Base-by-base conservation (phyloP, 257 asterid species). In the Rubia yunnanensis region DNA sequence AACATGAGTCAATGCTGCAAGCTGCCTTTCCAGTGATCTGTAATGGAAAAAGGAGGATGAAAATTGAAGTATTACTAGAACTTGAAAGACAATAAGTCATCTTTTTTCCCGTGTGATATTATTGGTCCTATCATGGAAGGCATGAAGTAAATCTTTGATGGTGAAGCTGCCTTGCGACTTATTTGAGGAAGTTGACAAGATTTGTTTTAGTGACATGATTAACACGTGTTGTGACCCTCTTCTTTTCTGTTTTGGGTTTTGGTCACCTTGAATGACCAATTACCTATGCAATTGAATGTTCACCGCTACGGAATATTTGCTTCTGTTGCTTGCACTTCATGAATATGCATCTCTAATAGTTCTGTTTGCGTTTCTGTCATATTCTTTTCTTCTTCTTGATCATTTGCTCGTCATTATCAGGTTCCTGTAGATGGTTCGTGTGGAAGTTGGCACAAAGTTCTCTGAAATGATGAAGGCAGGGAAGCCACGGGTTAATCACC, bases 371-470 rank as follows among this genome's bases (percentile, higher is more conserved):
- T 58, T 56, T 57, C 5, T 28, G 46, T 57, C 5, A 9, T 35
- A 9, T n/a, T 35, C 10, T 2, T 44, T 32, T 58, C 34, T 24
- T 64, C 5, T 35, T 71, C 23, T 64, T 13, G 20, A 38, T 57
- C 58, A 15, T 18, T 23, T 27, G 18, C 44, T 11, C 56, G 24
- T 35, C 27, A 35, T 11, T 31, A 17, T 24, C 63, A 72, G 76
- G 71, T 60, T 65, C 57, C 56, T 39, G 65, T 68, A 55, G 66
- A 65, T 0, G 8, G 36, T 35, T 64, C 27, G 53, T 14, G 56
- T 36, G 18, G n/a, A 48, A 53, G 15, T 53, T 27, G n/a, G 31
- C 35, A 4, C 31, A 62, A 34, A 58, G 8, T 27, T 27, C 31
- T 41, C 74, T 27, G 44, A 56, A 27, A n/a, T 39, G 34, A 39